Evolutionary conservation across 257 asterid genomes (phyloP).

Genomic region (Cordia subcordata): DNA sequence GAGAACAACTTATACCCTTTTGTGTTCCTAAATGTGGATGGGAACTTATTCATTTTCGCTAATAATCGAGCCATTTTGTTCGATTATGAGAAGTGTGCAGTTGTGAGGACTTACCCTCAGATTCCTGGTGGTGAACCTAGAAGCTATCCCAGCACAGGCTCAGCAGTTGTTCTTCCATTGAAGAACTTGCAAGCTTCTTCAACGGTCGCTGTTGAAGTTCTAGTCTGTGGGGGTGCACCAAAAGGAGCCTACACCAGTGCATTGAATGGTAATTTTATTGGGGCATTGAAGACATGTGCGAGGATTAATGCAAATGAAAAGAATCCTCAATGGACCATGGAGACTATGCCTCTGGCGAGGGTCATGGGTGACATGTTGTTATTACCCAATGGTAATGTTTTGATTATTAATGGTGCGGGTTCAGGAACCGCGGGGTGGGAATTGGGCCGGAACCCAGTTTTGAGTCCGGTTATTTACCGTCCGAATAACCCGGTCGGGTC

Average conservation of each 20-base stretch:
- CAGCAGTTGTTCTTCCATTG: constrained; percentile 54
- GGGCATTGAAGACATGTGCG: constrained; percentile 19
- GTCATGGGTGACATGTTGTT: constrained; percentile 28
- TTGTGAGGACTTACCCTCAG: constrained; percentile 30
- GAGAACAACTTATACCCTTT: constrained; percentile 30
- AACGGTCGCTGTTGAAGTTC: constrained; percentile 7
- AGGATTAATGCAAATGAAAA: constrained; percentile 15
- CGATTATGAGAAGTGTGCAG: constrained; percentile 17
- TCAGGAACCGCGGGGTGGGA: constrained; percentile 27
- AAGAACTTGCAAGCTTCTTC: constrained; percentile 7
- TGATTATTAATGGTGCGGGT: constrained; percentile 22
- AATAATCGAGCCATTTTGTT: constrained; percentile 41
- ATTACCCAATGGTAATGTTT: constrained; percentile 24
- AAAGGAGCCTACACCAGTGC: constrained; percentile 23
- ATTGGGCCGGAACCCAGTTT: constrained; percentile 10
- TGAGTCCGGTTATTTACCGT: constrained; percentile 16
- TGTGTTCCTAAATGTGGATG: constrained; percentile 39
- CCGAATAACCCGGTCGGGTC: constrained; percentile 7
- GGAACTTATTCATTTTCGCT: constrained; percentile 44
- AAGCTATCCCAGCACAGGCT: constrained; percentile 52
- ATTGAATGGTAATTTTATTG: constrained; percentile 5
- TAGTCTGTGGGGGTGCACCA: constrained; percentile 41
- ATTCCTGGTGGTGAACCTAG: constrained; percentile 51
- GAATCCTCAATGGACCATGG: constrained; percentile 23
- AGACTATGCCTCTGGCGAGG: constrained; percentile 22